phyloP scores from a whole-genome alignment of 1,284 basidiomycete species.

The Ustilago cynodontis region DNA sequence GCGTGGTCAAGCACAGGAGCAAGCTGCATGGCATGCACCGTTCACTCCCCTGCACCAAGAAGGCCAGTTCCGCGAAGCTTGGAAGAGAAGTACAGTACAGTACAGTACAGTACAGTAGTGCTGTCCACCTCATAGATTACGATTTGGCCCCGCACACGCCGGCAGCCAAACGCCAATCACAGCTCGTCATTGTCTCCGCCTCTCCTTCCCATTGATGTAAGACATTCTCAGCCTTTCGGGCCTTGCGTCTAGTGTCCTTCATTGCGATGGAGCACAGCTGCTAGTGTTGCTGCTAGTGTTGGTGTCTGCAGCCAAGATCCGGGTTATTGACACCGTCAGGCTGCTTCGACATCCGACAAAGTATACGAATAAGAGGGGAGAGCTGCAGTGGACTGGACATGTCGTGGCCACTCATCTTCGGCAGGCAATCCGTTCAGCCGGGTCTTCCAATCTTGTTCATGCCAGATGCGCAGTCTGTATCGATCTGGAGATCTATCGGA shows the following conservation, averaged over 20 bases:
- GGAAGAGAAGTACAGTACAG: too few relatives aligned
- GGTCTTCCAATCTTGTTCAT: conserved; percentile 4
- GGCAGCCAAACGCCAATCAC: conserved; percentile 5
- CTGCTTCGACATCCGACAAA: too few relatives aligned
- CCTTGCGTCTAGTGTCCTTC: not conserved
- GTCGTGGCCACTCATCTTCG: too few relatives aligned
- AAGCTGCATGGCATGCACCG: conserved; percentile 1
- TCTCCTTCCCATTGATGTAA: not conserved
- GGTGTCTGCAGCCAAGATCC: not conserved
- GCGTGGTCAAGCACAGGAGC: conserved; percentile 1
- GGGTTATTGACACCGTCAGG: too few relatives aligned
- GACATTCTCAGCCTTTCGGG: not conserved
- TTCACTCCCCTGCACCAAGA: not conserved
- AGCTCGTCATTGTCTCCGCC: not conserved
- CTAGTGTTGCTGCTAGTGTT: not conserved
- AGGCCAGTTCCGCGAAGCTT: too few relatives aligned
- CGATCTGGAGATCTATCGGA: not conserved
- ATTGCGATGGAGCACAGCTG: too few relatives aligned
- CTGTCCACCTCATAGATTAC: not conserved
- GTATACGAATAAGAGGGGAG: too few relatives aligned
- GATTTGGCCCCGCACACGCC: conserved; percentile 6
- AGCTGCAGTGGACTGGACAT: not conserved
- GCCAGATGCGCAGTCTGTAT: not conserved
- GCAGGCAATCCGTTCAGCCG: conserved; percentile 11
- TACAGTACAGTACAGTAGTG: too few relatives aligned